Conservation (phyloP, 306 rosid species). For the Phaseolus lunatus region DNA sequence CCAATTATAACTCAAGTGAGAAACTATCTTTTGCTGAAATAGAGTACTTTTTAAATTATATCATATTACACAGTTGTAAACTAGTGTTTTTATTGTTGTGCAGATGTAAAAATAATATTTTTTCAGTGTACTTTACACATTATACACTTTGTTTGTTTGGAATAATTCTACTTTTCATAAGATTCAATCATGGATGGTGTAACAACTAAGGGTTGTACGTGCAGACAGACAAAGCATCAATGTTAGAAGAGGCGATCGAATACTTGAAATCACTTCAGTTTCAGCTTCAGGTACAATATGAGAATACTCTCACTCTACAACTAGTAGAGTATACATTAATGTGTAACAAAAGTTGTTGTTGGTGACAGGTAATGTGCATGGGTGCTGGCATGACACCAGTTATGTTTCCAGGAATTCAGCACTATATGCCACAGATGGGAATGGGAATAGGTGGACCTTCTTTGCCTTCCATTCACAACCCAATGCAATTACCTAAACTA, state of each 20-base stretch:
- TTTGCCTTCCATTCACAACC: conserved; percentile 59
- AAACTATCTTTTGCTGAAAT: too few species aligned
- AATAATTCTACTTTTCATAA: background rate
- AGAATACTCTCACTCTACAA: background rate
- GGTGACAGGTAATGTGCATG: conserved; percentile 85
- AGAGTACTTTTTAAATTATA: too few species aligned
- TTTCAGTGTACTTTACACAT: background rate
- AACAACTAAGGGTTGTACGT: conserved; percentile 36
- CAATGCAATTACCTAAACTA: conserved; percentile 60
- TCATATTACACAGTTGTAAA: too few species aligned
- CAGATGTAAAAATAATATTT: too few species aligned
- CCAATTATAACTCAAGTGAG: too few species aligned
- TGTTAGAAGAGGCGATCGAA: conserved; percentile 89
- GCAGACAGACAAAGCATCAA: conserved; percentile 93
- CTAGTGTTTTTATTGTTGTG: too few species aligned
- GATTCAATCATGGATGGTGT: conserved; percentile 29
- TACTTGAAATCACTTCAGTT: conserved; percentile 90
- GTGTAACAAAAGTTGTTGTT: conserved; percentile 30
- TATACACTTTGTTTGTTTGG: background rate
- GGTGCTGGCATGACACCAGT: conserved; percentile 82
- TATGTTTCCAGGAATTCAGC: conserved; percentile 82
- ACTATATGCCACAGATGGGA: conserved; percentile 67
- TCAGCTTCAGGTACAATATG: conserved; percentile 78
- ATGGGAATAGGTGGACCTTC: conserved; percentile 66
- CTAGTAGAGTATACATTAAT: background rate